Base-by-base conservation (phyloP, 1,139 yeast genomes). In the Zygoascus hellenicus region DNA sequence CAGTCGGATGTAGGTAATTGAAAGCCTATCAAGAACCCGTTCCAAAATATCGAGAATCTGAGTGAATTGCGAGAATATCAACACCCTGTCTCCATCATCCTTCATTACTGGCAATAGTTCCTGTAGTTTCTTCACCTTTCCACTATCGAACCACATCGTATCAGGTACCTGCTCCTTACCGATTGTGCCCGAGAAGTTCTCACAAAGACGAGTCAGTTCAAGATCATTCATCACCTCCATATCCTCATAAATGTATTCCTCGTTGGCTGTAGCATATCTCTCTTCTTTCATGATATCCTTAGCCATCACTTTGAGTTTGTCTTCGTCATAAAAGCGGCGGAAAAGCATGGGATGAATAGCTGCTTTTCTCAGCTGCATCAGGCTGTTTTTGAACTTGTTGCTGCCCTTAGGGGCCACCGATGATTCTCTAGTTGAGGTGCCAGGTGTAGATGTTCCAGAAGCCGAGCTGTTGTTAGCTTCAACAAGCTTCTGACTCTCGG, bases 211-310 rank as follows among this genome's bases (percentile, higher is more conserved):
- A 60, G 89, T 81, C 48, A 92, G 74, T 65, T 94, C 98, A 63
- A 78, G 85, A 68, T 92, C 99, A 10, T 87, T 77, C 97, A 94
- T 88, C n/a, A 85, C 89, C 62, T 81, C 80, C 97, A 92, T 90
- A 64, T 92, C 99, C 66, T 92, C 98, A 58, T 64, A 78, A 49
- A 92, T 89, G 60, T 75, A 90, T 38, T 76, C 70, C 53, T 74
- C 70, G 62, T 87, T 89, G 16, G 97, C 97, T 42, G 70, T 69
- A 50, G 75, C 79, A 65, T 92, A 92, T 50, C 78, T 81, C 1
- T 89, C 88, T 58, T 90, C 97, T 48, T 73, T 74, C 82, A 86
- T 81, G 45, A 92, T 89, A 19, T 74, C 79, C 53, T 72, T 75
- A 39, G 96, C 76, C 97, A 92, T 92, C 44, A 70, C 61, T 42